Evolutionary conservation across 495 filamentous ascomycete species (phyloP).

Genomic region (Thozetella sp.): DNA sequence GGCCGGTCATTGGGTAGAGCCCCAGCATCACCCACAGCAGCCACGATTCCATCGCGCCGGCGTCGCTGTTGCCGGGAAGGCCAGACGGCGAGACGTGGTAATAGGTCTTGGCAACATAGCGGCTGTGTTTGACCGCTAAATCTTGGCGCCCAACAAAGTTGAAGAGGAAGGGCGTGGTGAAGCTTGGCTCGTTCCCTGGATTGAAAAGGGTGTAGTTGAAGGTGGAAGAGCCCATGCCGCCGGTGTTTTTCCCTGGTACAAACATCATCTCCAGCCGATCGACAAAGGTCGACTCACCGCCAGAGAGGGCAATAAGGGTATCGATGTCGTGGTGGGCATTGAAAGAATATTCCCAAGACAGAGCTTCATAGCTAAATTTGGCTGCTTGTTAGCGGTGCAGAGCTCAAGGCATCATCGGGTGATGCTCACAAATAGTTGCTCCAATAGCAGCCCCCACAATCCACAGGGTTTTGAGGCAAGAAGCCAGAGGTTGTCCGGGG

Average conservation of each 20-base stretch:
- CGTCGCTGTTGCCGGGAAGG: constrained; percentile 69
- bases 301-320: constrained; percentile 56
- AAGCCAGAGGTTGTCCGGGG: constrained; percentile 61
- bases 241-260: constrained; percentile 54
- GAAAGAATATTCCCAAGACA: constrained; percentile 72
- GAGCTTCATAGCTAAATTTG: constrained; percentile 56
- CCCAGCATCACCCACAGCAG: constrained; percentile 73
- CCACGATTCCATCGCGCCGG: constrained; percentile 72
- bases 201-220: constrained; percentile 65
- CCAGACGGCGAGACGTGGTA: constrained; percentile 52
- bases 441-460: constrained; percentile 74
- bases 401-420: no score
- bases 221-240: constrained; percentile 23
- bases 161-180: constrained; percentile 72
- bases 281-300: constrained; percentile 58
- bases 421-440: constrained; percentile 35
- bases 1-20: constrained; percentile 65
- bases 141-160: constrained; percentile 67
- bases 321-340: constrained; percentile 69
- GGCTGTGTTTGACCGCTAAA: constrained; percentile 54
- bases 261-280: constrained; percentile 66
- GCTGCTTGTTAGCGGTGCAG: background rate
- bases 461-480: constrained; percentile 58
- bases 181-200: constrained; percentile 70
- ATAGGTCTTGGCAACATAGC: constrained; percentile 55